phyloP scores from a whole-genome alignment of 495 filamentous ascomycete species.

The Daldinia childiae region DNA sequence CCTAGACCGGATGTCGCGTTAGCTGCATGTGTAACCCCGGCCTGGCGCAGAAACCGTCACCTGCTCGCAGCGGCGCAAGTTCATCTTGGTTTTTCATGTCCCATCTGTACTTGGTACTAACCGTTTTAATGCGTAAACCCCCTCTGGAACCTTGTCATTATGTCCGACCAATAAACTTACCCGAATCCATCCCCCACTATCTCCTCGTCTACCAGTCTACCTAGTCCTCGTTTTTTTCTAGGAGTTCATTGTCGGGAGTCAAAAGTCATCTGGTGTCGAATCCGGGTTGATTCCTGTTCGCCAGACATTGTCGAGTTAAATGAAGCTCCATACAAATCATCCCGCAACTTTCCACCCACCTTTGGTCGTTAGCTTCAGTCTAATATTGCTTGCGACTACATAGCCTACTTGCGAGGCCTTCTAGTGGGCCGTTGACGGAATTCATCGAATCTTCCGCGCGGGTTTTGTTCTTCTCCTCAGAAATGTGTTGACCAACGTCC shows the following conservation, averaged over 20 bases:
- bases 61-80: constrained; percentile 31
- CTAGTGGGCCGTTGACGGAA: constrained; percentile 24
- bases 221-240: constrained; percentile 24
- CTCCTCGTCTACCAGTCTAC: constrained; percentile 16
- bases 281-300: constrained; percentile 9
- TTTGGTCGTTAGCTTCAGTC: constrained; percentile 28
- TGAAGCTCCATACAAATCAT: constrained; percentile 24
- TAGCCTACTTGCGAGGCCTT: constrained; percentile 13
- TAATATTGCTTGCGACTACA: constrained; percentile 21
- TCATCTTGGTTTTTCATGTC: constrained; percentile 9
- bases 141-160: constrained; percentile 14
- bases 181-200: constrained; percentile 39
- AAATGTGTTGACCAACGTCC: constrained; percentile 34
- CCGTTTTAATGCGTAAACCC: constrained; percentile 16
- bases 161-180: constrained; percentile 26
- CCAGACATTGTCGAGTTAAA: constrained; percentile 30
- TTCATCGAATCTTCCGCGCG: constrained; percentile 15
- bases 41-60: constrained; percentile 35
- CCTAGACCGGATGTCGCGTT: constrained; percentile 19
- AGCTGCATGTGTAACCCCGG: constrained; percentile 36
- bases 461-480: constrained; percentile 15
- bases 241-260: constrained; percentile 31
- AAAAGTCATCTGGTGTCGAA: constrained; percentile 31
- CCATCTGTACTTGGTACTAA: no score
- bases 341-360: constrained; percentile 18